Base-by-base conservation (phyloP, 2,329 filamentous ascomycete genomes). In the Atkinsonella hypoxylon region DNA sequence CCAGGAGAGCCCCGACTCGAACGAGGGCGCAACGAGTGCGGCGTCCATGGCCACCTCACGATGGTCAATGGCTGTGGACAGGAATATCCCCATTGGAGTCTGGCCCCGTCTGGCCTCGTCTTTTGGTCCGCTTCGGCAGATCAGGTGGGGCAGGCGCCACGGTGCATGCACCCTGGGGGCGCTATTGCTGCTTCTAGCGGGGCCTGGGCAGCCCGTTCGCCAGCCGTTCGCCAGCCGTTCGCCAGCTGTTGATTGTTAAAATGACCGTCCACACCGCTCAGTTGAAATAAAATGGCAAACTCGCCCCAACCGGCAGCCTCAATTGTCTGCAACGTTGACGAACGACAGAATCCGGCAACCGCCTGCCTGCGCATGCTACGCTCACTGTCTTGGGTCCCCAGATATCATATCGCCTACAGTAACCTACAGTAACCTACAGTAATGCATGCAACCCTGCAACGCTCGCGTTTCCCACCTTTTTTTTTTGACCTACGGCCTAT, bases 41-140 rank as follows among this genome's bases (percentile, higher is more conserved):
- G 42, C 17, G 42, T 31, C 20, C 42, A 18, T 31, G 42, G 48
- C 48, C 48, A 50, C 15, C 40, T 50, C 48, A 45, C 48, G 48
- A 50, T 50, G 42, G 42, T 44, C 42, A 26, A 31, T 44, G 42
- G 39, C 11, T 41, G 39, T 41, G 39, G 34, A 3, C 11, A 36
- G 9, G 32, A 34, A 34, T 8, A 34, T 34, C 13, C 4, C 26
- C 26, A 36, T 36, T 36, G 15, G 11, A 36, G 34, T 36, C 34
- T 32, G 31, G 31, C 15, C 34, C 9, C 34, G 34, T 9, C 34
- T 36, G 34, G 11, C 12, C 31, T 6, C 31, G 6, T 32, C 31
- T 6, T 36, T 5, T 12, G 15, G 15, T 12, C 15, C 34, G 34
- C 3, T 12, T 12, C 34, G 15, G 34, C 3, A 36, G 11, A 12